Conservation (phyloP, 805 yeast genomes). For the Kuraishia borneana region DNA sequence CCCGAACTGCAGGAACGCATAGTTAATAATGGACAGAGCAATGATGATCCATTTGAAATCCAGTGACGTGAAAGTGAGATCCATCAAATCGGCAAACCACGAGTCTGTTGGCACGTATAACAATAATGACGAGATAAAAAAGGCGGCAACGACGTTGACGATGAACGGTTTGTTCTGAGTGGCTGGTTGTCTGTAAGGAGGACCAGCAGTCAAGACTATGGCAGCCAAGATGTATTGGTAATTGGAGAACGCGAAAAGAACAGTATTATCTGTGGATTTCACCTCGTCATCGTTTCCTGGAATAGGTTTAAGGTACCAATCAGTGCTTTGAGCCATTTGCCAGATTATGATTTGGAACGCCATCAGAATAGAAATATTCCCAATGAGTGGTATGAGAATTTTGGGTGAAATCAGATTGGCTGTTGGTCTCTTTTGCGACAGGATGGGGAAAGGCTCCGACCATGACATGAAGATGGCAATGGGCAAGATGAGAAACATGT, state of each 20-base stretch:
- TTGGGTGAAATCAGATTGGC: slow-evolving; percentile 90
- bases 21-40: slow-evolving; percentile 35
- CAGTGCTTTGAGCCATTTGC: slow-evolving; percentile 40
- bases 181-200: slow-evolving; percentile 82
- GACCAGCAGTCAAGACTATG: slow-evolving; percentile 77
- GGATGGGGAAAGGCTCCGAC: slow-evolving; percentile 63
- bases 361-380: slow-evolving; percentile 57
- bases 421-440: slow-evolving; percentile 74
- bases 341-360: slow-evolving; percentile 62
- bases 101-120: slow-evolving; percentile 44
- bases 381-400: slow-evolving; percentile 70
- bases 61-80: slow-evolving; percentile 50
- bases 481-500: slow-evolving; percentile 81
- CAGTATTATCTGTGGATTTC: slow-evolving; percentile 81
- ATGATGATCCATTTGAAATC: slow-evolving; percentile 42
- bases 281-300: slow-evolving; percentile 80
- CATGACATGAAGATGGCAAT: slow-evolving; percentile 96
- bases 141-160: slow-evolving; percentile 40
- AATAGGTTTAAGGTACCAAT: slow-evolving; percentile 75
- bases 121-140: slow-evolving; percentile 36
- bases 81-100: slow-evolving; percentile 58
- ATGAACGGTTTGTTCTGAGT: slow-evolving; percentile 62
- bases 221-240: slow-evolving; percentile 86
- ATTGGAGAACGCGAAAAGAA: slow-evolving; percentile 68
- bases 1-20: slow-evolving; percentile 31